Base-by-base conservation (phyloP, 352 stramenopile genomes). In the Hyaloperonospora brassicae region DNA sequence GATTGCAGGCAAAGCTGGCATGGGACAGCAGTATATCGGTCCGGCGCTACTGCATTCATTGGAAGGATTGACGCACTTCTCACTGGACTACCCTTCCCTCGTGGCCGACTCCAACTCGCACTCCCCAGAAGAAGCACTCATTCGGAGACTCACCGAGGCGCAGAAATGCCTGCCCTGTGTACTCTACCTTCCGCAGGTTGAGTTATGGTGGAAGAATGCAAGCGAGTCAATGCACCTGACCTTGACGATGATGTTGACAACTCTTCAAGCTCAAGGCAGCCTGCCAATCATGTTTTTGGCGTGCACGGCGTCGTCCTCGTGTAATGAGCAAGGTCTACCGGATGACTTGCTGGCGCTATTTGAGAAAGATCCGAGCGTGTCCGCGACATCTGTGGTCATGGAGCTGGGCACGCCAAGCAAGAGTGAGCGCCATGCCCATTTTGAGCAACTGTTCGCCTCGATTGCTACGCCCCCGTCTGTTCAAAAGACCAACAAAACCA, bases 191-290 rank as follows among this genome's bases (percentile, higher is more conserved):
- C 86, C 86, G 17, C 76, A 93, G 43, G 61, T 79, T 9, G 78
- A 94, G 50, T 38, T 87, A 36, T 91, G 77, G 77, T 92, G 76
- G 79, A 69, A 72, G 21, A 79, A 89, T 40, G 86, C 77, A 31
- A 76, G 49, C 17, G 76, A 87, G 23, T 80, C 79, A 2, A 87
- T 90, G 76, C 79, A 90, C 45, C 42, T 77, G 36, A 70, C 76
- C 0, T 63, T 93, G 22, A 85, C 86, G 66, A 87, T 93, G 76
- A 81, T 92, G 77, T 58, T 94, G 24, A 76, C 76, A 63, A 73
- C 76, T 55, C 73, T 87, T 62, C 79, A 90, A 57, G 69, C 66
- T 25, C 76, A 80, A 27, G 55, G 74, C 4, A 86, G 86, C 43
- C 52, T 94, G 1, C 79, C 84, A 0, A 66, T 94, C 5, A 50